Base-by-base conservation (phyloP, 805 yeast genomes). In the Yarrowia hollandica region DNA sequence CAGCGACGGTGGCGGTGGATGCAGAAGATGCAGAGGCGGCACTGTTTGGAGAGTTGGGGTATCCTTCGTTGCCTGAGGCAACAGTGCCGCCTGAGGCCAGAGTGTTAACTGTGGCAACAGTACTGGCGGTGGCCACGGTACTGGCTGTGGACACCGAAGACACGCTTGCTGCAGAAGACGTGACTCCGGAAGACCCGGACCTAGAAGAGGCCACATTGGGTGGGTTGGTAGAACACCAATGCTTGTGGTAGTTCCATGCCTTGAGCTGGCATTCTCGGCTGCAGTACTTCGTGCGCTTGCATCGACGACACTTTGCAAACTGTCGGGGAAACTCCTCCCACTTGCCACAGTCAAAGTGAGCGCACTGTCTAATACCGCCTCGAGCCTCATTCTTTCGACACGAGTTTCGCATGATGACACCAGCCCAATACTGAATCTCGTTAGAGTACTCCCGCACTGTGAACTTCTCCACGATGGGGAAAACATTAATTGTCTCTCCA, bases 331-430 rank as follows among this genome's bases (percentile, higher is more conserved):
- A 83, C 46, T 80, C 82, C 72, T 92, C 99, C 98, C 98, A 92
- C 68, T 80, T 84, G 10, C 97, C 97, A 74, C 99, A 92, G 23
- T 83, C 86, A 65, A 90, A 87, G 69, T 85, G 86, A 0, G 97
- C 97, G 72, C 99, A 92, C 73, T 94, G 98, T 57, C 98, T 79
- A 26, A 92, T 86, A 1, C 97, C 97, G 15, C 92, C 92, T 60
- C 86, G 80, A 39, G 79, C 71, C 68, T 91, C 97, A 70, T 92
- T 94, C 67, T 91, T 84, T 60, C 97, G 81, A 69, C 97, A 92
- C 0, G 96, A 90, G 71, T 94, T 94, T 59, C 98, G 79, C 91
- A 94, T 94, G 35, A 91, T 90, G n/a, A 92, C 96, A 3, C 96
- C 94, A 2, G 97, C 89, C 99, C 99, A 92, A 72, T 91, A 90